phyloP scores from a whole-genome alignment of 2,329 filamentous ascomycete species.

The Arachnomyces sp. region DNA sequence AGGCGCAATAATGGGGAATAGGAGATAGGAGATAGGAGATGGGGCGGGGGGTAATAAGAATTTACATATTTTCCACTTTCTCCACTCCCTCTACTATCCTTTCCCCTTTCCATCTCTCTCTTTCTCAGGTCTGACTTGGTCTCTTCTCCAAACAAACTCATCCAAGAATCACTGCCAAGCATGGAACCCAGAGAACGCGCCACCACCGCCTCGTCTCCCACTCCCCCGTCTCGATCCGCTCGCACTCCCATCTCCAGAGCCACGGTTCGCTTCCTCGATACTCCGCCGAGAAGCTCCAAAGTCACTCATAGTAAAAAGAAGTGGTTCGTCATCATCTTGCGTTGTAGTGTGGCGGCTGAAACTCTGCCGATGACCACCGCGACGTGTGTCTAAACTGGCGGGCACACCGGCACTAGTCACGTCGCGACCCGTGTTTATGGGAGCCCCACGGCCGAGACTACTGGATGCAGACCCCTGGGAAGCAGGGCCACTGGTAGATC shows the following conservation, averaged over 20 bases:
- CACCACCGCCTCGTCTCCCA: conserved; percentile 24
- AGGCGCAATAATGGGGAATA: conserved; percentile 3
- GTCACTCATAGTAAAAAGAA: conserved; percentile 41
- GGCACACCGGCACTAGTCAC: conserved; percentile 15
- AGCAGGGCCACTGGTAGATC: conserved; percentile 28
- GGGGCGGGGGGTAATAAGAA: conserved; percentile 1
- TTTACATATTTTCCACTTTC: conserved; percentile 1
- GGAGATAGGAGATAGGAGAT: too few relatives aligned
- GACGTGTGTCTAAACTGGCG: conserved; percentile 24
- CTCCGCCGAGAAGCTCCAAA: conserved; percentile 36
- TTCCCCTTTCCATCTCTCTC: too few relatives aligned
- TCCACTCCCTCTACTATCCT: too few relatives aligned
- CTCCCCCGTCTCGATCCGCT: conserved; percentile 27
- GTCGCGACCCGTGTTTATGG: too few relatives aligned
- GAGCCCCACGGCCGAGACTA: conserved; percentile 28
- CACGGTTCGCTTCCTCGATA: conserved; percentile 32
- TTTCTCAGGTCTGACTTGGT: too few relatives aligned
- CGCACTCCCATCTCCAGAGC: conserved; percentile 16
- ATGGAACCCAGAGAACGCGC: conserved; percentile 24
- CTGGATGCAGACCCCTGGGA: conserved; percentile 33
- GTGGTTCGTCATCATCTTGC: conserved; percentile 36
- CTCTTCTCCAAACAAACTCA: too few relatives aligned
- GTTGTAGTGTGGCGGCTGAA: conserved; percentile 23
- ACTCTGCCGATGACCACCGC: conserved; percentile 28
- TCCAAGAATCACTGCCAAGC: conserved; percentile 22